Base-by-base conservation (phyloP, 495 filamentous ascomycete genomes). In the Apodospora peruviana region DNA sequence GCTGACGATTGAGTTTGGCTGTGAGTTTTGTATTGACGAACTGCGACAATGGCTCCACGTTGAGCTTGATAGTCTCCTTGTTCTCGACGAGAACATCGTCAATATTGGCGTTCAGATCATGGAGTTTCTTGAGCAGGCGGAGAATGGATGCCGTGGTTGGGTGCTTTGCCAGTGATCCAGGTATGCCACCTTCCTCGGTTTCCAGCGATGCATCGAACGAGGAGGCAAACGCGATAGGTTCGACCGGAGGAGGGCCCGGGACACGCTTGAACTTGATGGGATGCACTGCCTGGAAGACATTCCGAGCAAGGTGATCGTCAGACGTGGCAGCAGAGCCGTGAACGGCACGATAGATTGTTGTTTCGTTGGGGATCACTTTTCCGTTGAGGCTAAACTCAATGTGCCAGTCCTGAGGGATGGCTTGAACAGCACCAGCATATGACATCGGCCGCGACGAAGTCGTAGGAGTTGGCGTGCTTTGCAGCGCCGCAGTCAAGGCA, bases 21-120 rank as follows among this genome's bases (percentile, higher is more conserved):
- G 93, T 99, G 41, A 99, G 79, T 68, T 99, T 99, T 0, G 91
- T 96, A 58, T 99, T 99, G 67, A 99, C 93, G 59, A 99, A 97
- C 56, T 97, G 94, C 10, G 91, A 84, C 35, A 96, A 62, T 5
- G 91, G 87, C 66, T 97, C 93, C 16, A 76, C 70, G 35, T 84
- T 88, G 39, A 95, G 70, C 43, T 77, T 82, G 35, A 84, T 64
- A 2, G 75, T 69, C 40, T 85, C 84, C 57, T 86, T 85, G 56
- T 88, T 87, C 40, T 94, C 90, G n/a, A 87, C 84, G 36, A 97
- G 66, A n/a, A 97, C 89, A 61, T 97, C 94, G 51, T 96, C 93
- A 18, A 99, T 81, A 40, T 96, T 96, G 14, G 88, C 81, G 60
- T 97, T 99, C 57, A 99, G 77, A 47, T 90, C 87, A 55, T 99